Percentiles rank a stretch among this genome's conserved stretches.
phyloP scores from a whole-genome alignment of 441 rosid genomes.

The Macaranga tanarius region DNA sequence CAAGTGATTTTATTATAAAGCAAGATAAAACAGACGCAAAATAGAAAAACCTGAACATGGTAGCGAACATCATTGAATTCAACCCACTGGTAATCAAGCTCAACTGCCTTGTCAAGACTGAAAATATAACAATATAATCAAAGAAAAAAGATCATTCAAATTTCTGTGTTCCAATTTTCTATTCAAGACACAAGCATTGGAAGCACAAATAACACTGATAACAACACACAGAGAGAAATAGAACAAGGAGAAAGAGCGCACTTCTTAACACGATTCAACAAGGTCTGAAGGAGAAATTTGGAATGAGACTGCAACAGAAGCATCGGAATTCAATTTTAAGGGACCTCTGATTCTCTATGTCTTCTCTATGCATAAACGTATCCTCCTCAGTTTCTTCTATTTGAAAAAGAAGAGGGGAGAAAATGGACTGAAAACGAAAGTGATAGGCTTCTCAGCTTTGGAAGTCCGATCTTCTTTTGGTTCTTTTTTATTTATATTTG shows the following conservation, averaged over 20 bases:
- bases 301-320: conserved; percentile 87
- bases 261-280: conserved; percentile 73
- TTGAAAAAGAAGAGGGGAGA: too few relatives aligned
- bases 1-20: neutral
- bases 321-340: conserved; percentile 40
- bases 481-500: too few relatives aligned
- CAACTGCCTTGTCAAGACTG: conserved; percentile 87
- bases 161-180: neutral
- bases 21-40: conserved; percentile 1
- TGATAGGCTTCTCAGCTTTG: too few relatives aligned
- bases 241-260: conserved; percentile 27
- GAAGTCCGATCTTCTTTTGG: too few relatives aligned
- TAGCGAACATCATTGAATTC: conserved; percentile 92
- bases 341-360: too few relatives aligned
- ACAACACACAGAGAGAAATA: neutral
- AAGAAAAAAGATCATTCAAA: neutral
- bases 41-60: conserved; percentile 66
- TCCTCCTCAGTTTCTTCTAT: too few relatives aligned
- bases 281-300: conserved; percentile 84
- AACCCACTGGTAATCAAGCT: conserved; percentile 85
- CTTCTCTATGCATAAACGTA: too few relatives aligned
- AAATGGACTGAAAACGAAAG: too few relatives aligned
- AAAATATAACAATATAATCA: conserved; percentile 16
- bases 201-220: neutral
- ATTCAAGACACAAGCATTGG: neutral